Percentiles rank a stretch among this genome's conserved stretches.
These are phyloP conservation scores for Phytophthora pluvialis DNA, from an alignment of 352 stramenopile genomes.

Conservation along the genomic window DNA sequence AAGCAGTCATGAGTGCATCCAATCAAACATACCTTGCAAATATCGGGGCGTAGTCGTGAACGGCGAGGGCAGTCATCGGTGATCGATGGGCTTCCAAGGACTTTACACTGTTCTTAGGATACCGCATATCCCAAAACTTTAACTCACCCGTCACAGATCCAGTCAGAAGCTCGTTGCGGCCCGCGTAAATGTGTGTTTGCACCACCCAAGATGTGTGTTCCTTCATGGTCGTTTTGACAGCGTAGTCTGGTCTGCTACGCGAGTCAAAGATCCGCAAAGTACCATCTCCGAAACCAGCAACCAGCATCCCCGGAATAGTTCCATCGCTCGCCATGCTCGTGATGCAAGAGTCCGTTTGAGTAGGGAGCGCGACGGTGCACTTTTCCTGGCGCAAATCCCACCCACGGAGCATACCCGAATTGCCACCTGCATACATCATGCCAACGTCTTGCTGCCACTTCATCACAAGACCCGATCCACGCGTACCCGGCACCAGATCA, in stretches of 20 bases:
- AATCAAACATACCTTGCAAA: conserved; percentile 86
- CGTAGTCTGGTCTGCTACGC: conserved; percentile 78
- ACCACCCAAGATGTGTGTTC: conserved; percentile 98
- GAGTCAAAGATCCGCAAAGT: conserved; percentile 95
- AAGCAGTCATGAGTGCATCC: not conserved
- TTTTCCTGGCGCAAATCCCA: conserved; percentile 97
- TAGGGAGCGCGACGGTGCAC: conserved; percentile 80
- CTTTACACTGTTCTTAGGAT: conserved; percentile 79
- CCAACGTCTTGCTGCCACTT: conserved; percentile 95
- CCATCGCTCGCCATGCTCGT: conserved; percentile 90
- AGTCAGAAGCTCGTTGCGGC: conserved; percentile 92
- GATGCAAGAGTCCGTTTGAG: conserved; percentile 91
- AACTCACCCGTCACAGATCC: conserved; percentile 95
- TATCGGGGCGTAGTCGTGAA: conserved; percentile 96
- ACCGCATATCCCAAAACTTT: conserved; percentile 97
- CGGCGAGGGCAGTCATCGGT: conserved; percentile 96
- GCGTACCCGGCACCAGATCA: conserved; percentile 90
- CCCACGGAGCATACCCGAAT: conserved; percentile 89
- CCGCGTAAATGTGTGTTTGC: conserved; percentile 83
- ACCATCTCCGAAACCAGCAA: conserved; percentile 95
- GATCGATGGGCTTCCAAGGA: conserved; percentile 92
- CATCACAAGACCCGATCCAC: conserved; percentile 94
- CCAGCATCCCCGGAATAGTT: conserved; percentile 76
- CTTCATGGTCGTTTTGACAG: conserved; percentile 73
- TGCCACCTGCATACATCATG: conserved; percentile 93